Base-by-base conservation (phyloP, 1,284 basidiomycete species). In the Moesziomyces parantarcticus region DNA sequence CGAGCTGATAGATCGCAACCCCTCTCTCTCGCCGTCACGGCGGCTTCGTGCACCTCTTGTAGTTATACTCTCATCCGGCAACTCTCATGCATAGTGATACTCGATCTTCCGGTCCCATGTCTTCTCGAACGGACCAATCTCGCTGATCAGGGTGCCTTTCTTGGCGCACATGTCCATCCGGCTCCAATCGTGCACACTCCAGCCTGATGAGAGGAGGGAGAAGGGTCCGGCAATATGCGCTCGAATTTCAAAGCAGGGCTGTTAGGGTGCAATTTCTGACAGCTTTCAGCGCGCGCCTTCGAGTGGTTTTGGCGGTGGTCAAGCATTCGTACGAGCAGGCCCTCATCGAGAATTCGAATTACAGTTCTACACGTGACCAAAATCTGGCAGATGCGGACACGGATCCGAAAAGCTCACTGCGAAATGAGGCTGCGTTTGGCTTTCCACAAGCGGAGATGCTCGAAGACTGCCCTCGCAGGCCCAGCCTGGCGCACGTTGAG, bases 341-440 rank as follows among this genome's bases (percentile, higher is more conserved):
- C 11, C 21, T 20, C 18, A 5, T 20, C 42, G n/a, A 43, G 52
- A 26, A 7, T 7, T 11, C 18, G 25, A 42, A 42, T 8, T 58
- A 59, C 20, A 59, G 57, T 59, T 52, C 40, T 43, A 59, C 57
- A 59, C 57, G 57, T 59, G 57, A 59, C 41, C 22, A 9, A 39
- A 39, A 16, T 18, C 7, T 6, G 14, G 7, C 36, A 18, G 18
- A 3, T 13, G 16, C 7, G 18, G 36, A 2, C 16, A 8, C 36
- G 36, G 36, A 39, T 39, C 36, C 36, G 36, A 39, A 39, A 5
- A 11, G 14, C 7, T 18, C 36, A 6, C 16, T 14, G 14, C 11
- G 18, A 16, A 39, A 7, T 14, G 36, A 18, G 36, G 36, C 36
- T 18, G 16, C 36, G 11, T 14, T 39, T 16, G 7, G 34, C 11